A percentile compares a stretch with the other conserved stretches of the same genome.
These are phyloP conservation scores for Curvularia sp. DNA, from an alignment of 2,329 filamentous ascomycete species.

Conservation along the genomic window DNA sequence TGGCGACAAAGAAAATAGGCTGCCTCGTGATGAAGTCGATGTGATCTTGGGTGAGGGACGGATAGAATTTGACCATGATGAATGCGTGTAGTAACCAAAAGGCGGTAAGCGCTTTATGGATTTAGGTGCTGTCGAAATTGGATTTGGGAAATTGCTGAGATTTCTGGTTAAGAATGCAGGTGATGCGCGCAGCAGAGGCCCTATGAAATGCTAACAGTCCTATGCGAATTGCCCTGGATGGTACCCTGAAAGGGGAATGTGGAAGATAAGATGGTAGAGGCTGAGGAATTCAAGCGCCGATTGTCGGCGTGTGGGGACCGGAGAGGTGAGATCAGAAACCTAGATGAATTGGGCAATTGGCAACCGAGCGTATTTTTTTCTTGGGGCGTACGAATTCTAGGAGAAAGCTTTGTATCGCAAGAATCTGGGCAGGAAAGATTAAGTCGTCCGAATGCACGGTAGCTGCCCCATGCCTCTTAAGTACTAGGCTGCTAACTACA, in stretches of 20 bases:
- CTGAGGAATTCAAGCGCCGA: neutral
- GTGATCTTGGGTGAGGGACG: conserved; percentile 63
- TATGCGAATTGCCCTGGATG: neutral
- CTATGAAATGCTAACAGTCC: neutral
- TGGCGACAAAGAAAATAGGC: conserved; percentile 77
- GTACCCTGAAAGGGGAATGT: neutral
- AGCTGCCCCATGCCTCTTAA: neutral
- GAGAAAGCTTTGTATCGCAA: neutral
- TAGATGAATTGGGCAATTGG: neutral
- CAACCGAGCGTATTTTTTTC: neutral
- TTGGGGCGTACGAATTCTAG: neutral
- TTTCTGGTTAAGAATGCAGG: neutral
- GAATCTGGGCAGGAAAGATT: conserved; percentile 14
- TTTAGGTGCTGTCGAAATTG: neutral
- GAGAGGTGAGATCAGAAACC: neutral
- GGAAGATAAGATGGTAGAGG: neutral
- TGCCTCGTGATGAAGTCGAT: conserved; percentile 70
- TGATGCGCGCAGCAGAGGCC: no score
- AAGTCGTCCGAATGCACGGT: conserved; percentile 9
- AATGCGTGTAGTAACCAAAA: neutral
- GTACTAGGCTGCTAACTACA: conserved; percentile 8
- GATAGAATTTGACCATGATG: conserved; percentile 66
- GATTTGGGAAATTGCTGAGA: neutral
- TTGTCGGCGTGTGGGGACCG: neutral
- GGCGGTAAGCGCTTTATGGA: conserved; percentile 9